These are phyloP conservation scores for Boletus rubescentipes DNA, from an alignment of 768 basidiomycete species.

Conservation along the genomic window DNA sequence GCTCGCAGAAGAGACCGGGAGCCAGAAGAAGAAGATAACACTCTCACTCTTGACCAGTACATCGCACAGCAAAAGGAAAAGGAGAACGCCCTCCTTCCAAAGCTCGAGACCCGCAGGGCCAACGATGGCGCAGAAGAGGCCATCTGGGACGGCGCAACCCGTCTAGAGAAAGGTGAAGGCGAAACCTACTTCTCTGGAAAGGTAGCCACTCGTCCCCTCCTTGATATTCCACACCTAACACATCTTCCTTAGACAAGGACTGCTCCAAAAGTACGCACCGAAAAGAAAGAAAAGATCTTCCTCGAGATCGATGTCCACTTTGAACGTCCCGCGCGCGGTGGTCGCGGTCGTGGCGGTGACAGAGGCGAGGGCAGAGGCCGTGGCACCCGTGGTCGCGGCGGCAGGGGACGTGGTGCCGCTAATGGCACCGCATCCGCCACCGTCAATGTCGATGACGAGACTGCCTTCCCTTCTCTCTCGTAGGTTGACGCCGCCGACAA, in stretches of 20 bases:
- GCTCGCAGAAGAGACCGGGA: constrained; percentile 52
- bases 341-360: constrained; percentile 48
- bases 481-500: constrained; percentile 26
- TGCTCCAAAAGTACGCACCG: constrained; percentile 61
- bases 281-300: constrained; percentile 90
- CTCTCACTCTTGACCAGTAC: constrained; percentile 92
- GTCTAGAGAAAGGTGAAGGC: constrained; percentile 62
- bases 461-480: constrained; percentile 87
- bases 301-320: constrained; percentile 92
- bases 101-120: constrained; percentile 75
- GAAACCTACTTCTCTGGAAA: constrained; percentile 87
- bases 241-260: constrained; percentile 52
- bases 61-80: constrained; percentile 76
- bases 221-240: neutral
- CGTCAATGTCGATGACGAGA: constrained; percentile 79
- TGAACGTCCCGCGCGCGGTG: constrained; percentile 74
- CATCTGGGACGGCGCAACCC: constrained; percentile 70
- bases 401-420: constrained; percentile 43
- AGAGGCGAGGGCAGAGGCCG: constrained; percentile 51
- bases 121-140: constrained; percentile 75
- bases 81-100: constrained; percentile 57
- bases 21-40: constrained; percentile 88
- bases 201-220: constrained; percentile 45
- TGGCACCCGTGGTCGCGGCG: constrained; percentile 42
- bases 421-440: constrained; percentile 37